A percentile compares a stretch with the other conserved stretches of the same genome.
Conservation (phyloP, 2,329 filamentous ascomycete species). For the Colletotrichum costaricense region DNA sequence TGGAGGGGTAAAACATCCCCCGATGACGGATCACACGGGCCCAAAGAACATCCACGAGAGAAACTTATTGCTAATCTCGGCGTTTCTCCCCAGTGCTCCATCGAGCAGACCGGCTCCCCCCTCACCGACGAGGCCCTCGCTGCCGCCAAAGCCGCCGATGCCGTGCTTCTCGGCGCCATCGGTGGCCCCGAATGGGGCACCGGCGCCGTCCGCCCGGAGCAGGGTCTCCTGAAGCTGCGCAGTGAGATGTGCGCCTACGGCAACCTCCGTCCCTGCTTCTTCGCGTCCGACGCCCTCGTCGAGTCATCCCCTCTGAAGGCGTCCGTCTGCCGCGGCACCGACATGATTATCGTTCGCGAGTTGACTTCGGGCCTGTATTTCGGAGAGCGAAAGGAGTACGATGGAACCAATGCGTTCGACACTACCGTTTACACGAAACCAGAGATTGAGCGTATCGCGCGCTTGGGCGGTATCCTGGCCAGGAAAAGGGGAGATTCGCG, state of each 20-base stretch:
- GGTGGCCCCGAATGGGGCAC: constrained; percentile 98
- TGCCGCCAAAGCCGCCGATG: constrained; percentile 87
- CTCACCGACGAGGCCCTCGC: constrained; percentile 85
- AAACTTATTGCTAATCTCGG: too few relatives aligned
- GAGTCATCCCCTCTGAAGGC: constrained; percentile 89
- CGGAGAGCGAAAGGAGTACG: constrained; percentile 82
- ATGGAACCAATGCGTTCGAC: too few relatives aligned
- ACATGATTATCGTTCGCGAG: constrained; percentile 94
- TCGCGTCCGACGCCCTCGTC: constrained; percentile 87
- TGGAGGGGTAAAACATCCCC: constrained; percentile 78
- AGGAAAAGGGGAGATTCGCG: too few relatives aligned
- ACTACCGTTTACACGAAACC: too few relatives aligned
- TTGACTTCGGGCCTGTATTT: constrained; percentile 96
- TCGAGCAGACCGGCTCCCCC: constrained; percentile 81
- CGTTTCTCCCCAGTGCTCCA: constrained; percentile 76
- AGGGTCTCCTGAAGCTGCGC: constrained; percentile 89
- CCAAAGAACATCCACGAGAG: background rate
- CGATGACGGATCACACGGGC: background rate
- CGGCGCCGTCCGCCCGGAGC: constrained; percentile 87
- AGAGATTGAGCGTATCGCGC: constrained; percentile 90
- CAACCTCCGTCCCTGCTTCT: constrained; percentile 96
- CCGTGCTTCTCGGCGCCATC: constrained; percentile 91
- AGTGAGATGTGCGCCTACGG: constrained; percentile 95
- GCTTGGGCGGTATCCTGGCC: constrained; percentile 62
- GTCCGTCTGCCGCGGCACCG: constrained; percentile 84